These are phyloP conservation scores for Acanthamoeba culbertsoni DNA, from an alignment of 208 protist genomes.

Conservation along the genomic window DNA sequence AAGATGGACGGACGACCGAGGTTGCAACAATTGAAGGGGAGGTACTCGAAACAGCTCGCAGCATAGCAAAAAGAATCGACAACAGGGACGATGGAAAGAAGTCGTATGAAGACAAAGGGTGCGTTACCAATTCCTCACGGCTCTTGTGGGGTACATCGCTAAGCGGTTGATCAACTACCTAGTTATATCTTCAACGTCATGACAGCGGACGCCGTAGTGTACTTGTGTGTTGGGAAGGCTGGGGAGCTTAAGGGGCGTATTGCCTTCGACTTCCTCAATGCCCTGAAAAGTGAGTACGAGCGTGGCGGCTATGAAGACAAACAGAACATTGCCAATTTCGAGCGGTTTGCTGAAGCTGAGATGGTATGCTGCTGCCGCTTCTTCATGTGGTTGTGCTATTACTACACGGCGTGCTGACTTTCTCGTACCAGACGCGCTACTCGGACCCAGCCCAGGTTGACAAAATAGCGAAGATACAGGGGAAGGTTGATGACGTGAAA, in stretches of 20 bases:
- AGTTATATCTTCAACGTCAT: constrained; percentile 43
- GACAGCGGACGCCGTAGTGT: not conserved
- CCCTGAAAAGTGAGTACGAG: not conserved
- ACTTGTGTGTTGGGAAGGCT: constrained; percentile 7
- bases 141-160: not conserved
- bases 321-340: not conserved
- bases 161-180: not conserved
- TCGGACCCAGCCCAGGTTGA: constrained; percentile 42
- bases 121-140: not conserved
- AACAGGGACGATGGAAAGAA: constrained; percentile 34
- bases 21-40: not conserved
- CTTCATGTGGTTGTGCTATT: not conserved
- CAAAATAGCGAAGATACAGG: constrained; percentile 7
- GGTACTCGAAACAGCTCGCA: not conserved
- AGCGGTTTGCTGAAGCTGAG: not conserved
- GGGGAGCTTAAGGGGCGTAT: not conserved
- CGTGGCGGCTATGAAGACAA: constrained; percentile 26
- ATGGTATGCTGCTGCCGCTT: not conserved
- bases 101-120: constrained; percentile 32
- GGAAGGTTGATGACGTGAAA: constrained; percentile 40
- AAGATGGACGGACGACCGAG: not conserved
- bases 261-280: not conserved
- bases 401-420: not conserved
- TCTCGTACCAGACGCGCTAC: not conserved
- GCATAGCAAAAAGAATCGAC: constrained; percentile 14